Percentiles rank a stretch among this genome's conserved stretches.
Conservation (phyloP, 768 basidiomycete species). For the Russula lepida region DNA sequence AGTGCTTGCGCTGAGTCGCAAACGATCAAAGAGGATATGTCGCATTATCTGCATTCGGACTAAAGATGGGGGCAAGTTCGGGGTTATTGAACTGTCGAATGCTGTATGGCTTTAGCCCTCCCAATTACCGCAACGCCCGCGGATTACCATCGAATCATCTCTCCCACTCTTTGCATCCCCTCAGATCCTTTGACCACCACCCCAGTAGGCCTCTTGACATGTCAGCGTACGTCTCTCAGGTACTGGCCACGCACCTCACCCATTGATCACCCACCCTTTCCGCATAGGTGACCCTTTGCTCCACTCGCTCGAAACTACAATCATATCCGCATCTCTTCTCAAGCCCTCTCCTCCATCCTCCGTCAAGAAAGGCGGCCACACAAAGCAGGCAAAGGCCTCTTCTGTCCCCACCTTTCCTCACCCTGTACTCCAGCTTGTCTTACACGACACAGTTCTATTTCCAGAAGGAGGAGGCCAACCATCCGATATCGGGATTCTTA, state of each 20-base stretch:
- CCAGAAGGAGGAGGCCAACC: constrained; percentile 82
- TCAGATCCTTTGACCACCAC: constrained; percentile 41
- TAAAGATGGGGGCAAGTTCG: neutral
- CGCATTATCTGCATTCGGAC: neutral
- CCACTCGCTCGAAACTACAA: constrained; percentile 45
- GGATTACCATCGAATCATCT: constrained; percentile 60
- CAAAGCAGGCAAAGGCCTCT: constrained; percentile 51
- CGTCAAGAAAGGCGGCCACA: constrained; percentile 35
- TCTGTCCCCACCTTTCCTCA: constrained; percentile 36
- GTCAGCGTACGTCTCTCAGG: constrained; percentile 49
- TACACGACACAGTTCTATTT: constrained; percentile 74
- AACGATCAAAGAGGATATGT: constrained; percentile 19
- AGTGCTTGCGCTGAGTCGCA: neutral
- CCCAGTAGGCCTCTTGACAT: constrained; percentile 71
- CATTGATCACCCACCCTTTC: neutral
- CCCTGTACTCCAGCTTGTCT: constrained; percentile 53
- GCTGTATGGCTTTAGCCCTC: constrained; percentile 35
- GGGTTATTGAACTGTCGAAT: neutral
- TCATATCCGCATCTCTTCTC: constrained; percentile 43
- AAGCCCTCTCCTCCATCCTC: constrained; percentile 34
- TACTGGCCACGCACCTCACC: neutral
- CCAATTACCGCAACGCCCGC: constrained; percentile 37
- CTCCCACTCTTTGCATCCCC: constrained; percentile 48
- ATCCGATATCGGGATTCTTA: constrained; percentile 57
- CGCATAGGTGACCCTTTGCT: constrained; percentile 61